Base-by-base conservation (phyloP, 768 basidiomycete species). In the Tulasnella sp. region DNA sequence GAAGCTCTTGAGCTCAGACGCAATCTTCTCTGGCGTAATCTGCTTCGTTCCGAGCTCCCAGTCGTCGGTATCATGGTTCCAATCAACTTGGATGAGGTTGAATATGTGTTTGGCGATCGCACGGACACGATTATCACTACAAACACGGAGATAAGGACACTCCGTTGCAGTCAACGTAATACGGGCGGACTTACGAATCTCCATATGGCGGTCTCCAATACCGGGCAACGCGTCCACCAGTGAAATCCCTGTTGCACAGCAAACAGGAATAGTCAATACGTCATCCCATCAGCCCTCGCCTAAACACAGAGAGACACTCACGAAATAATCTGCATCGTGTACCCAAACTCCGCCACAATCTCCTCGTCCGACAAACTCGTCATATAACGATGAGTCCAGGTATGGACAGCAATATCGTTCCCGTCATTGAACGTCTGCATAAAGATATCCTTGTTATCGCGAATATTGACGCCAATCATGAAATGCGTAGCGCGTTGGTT, bases 131-230 rank as follows among this genome's bases (percentile, higher is more conserved):
- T 76, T 78, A 65, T 98, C 93, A 42, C 49, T 51, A 23, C 14
- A 8, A 6, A n/a, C n/a, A n/a, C 2, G 19, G 15, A 53, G 19
- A n/a, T n/a, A n/a, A n/a, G n/a, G n/a, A n/a, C 15, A 37, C 41
- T 46, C 46, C 46, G 29, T 17, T 52, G 17, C 14, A 3, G 6
- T 35, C 12, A 35, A 25, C n/a, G n/a, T n/a, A n/a, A n/a, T n/a
- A n/a, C n/a, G 6, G 35, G 8, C 2, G 17, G 21, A 40, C 52
- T 12, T 31, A 31, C 29, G 23, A 29, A 42, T 40, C 86, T 32
- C 87, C 88, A 65, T 79, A 90, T 6, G 89, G 89, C 1, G 88
- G 88, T n/a, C 89, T 72, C 91, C 91, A 96, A 73, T 75, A 92
- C 46, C 72, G 70, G 14, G 83, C 78, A n/a, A 81, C 65, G 15